Evolutionary conservation across 2,329 filamentous ascomycete species (phyloP).

Genomic region (Onygenales sp.): DNA sequence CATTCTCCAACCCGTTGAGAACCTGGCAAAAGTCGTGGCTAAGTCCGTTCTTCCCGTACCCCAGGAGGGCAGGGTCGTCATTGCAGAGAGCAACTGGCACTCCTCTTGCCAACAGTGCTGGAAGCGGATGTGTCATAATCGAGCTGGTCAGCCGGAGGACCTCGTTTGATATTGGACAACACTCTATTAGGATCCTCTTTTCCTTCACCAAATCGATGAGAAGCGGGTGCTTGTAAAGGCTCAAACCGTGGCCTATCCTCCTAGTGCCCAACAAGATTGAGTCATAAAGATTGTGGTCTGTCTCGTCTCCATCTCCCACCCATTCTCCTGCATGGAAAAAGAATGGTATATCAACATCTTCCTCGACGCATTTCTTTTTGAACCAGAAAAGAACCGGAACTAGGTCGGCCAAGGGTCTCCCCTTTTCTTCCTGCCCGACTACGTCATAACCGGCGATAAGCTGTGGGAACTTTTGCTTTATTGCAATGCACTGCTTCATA

Average conservation of each 20-base stretch:
- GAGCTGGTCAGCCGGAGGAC: constrained; percentile 69
- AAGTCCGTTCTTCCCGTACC: constrained; percentile 70
- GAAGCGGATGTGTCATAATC: constrained; percentile 68
- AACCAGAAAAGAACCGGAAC: constrained; percentile 90
- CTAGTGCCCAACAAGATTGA: constrained; percentile 77
- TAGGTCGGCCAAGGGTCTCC: constrained; percentile 64
- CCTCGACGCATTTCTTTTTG: constrained; percentile 69
- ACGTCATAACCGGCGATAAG: constrained; percentile 64
- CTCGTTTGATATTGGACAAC: constrained; percentile 89
- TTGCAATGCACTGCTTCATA: constrained; percentile 80
- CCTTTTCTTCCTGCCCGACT: constrained; percentile 77
- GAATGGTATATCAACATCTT: constrained; percentile 76
- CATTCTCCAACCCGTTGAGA: constrained; percentile 85
- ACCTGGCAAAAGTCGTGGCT: constrained; percentile 94
- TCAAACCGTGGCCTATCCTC: constrained; percentile 82
- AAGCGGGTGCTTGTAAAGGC: constrained; percentile 82
- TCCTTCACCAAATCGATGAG: constrained; percentile 83
- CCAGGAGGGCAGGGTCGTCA: constrained; percentile 82
- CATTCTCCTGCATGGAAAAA: constrained; percentile 94
- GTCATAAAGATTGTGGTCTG: constrained; percentile 81
- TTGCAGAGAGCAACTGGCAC: constrained; percentile 79
- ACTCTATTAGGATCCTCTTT: constrained; percentile 78
- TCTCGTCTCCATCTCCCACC: constrained; percentile 67
- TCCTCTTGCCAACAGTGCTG: constrained; percentile 70
- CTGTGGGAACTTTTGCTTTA: constrained; percentile 50